Evolutionary conservation across 768 basidiomycete genomes (phyloP), one percentile per base, ranked within the genome.

Genomic region (Leucosporidium scottii): DNA sequence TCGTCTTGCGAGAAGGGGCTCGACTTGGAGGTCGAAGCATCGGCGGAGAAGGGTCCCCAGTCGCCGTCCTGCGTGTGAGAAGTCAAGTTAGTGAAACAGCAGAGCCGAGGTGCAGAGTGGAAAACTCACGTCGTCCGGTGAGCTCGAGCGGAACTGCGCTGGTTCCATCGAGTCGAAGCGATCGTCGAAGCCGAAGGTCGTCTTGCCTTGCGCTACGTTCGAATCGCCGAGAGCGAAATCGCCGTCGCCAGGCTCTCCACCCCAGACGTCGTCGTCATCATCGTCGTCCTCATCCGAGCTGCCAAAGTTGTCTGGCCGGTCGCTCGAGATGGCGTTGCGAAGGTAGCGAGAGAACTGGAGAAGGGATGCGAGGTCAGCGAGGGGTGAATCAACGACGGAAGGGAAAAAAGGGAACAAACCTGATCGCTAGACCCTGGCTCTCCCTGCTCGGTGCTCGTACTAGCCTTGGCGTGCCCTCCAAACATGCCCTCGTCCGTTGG

Each of bases 321-420:
- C 72, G 60, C 53, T 68, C 3, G 75, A 66, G 72, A 90, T 86
- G 74, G 90, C 88, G 68, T 87, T 85, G 8, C 85, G 84, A 36
- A 90, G 81, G 75, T 91, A 92, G 36, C 85, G 82, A 23, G 88
- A 87, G 78, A 93, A 92, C 90, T 92, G 67, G 55, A 30, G 18
- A 31, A 51, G 64, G 62, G 28, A 55, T 31, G 65, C 34, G n/a
- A n/a, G 13, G 25, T n/a, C 25, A 44, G 9, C 54, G 10, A 47
- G 44, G 59, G 57, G 44, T 59, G 20, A 6, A 12, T 61, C 28
- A 15, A 13, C 13, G 23, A n/a, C 10, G 1, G 20, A 1, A 56
- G 27, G 55, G 25, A 57, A 49, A 56, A 28, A 23, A n/a, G 54
- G 51, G 58, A 21, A 50, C 53, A 20, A 76, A 84, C 84, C 71